These are phyloP conservation scores for Saccharomyces mikatae DNA, from an alignment of 805 yeast genomes.

Conservation along the genomic window DNA sequence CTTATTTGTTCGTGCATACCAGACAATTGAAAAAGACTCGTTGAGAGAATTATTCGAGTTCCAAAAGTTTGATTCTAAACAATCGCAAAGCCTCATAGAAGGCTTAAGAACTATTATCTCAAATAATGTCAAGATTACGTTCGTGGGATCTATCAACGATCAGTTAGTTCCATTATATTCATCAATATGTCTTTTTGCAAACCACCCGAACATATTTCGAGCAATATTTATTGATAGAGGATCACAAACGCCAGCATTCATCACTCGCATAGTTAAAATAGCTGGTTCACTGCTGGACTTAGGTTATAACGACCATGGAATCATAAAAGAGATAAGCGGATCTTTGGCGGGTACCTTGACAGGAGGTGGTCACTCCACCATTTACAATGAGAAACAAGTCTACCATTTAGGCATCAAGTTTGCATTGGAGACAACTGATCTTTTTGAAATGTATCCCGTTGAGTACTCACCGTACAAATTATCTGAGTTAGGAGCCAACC, in stretches of 20 bases:
- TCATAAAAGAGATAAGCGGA: slow-evolving; percentile 72
- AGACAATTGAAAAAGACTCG: slow-evolving; percentile 84
- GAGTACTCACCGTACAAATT: slow-evolving; percentile 43
- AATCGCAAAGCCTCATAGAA: slow-evolving; percentile 62
- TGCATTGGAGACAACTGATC: slow-evolving; percentile 64
- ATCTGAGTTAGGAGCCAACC: slow-evolving; percentile 65
- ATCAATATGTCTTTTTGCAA: slow-evolving; percentile 69
- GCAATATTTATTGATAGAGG: slow-evolving; percentile 85
- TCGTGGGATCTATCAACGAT: slow-evolving; percentile 86
- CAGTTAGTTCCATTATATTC: slow-evolving; percentile 91
- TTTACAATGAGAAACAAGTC: slow-evolving; percentile 78
- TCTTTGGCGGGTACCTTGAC: slow-evolving; percentile 84
- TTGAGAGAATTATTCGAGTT: slow-evolving; percentile 80
- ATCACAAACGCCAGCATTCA: slow-evolving; percentile 71
- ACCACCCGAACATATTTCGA: slow-evolving; percentile 83
- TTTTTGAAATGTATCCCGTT: slow-evolving; percentile 36
- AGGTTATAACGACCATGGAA: slow-evolving; percentile 80
- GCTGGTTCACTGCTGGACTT: slow-evolving; percentile 67
- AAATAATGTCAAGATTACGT: slow-evolving; percentile 67
- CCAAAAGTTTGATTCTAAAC: slow-evolving; percentile 65
- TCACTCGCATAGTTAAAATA: slow-evolving; percentile 62
- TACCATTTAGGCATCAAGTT: slow-evolving; percentile 72
- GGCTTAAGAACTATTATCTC: slow-evolving; percentile 56
- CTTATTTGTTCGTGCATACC: slow-evolving; percentile 76
- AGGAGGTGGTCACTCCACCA: slow-evolving; percentile 89